These are phyloP conservation scores for Trametes pubescens DNA, from an alignment of 1,284 basidiomycete species.

Conservation along the genomic window DNA sequence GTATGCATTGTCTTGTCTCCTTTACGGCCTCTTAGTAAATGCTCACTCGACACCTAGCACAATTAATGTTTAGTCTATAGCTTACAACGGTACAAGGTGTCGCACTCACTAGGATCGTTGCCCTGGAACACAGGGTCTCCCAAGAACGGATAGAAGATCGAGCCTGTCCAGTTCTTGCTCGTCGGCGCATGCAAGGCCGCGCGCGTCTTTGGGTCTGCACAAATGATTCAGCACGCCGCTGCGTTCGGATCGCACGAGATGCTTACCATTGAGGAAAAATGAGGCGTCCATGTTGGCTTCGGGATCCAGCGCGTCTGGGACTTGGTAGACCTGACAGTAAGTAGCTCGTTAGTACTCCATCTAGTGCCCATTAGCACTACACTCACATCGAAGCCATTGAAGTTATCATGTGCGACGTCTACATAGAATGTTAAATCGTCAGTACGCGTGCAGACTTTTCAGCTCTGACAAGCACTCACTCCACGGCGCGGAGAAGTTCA, in stretches of 20 bases:
- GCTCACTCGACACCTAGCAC: constrained; percentile 55
- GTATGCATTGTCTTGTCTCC: too few species aligned
- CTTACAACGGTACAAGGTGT: too few species aligned
- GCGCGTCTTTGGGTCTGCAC: constrained; percentile 57
- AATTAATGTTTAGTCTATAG: not conserved
- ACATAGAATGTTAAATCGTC: not conserved
- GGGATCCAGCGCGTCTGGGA: constrained; percentile 45
- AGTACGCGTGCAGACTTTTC: not conserved
- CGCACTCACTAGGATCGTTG: constrained; percentile 53
- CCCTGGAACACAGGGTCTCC: constrained; percentile 32
- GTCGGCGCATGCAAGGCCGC: constrained; percentile 74
- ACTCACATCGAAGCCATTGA: constrained; percentile 37
- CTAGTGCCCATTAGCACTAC: not conserved
- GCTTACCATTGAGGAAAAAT: constrained; percentile 68
- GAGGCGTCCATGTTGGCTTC: constrained; percentile 43
- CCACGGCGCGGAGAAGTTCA: constrained; percentile 65
- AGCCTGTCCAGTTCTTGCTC: constrained; percentile 60
- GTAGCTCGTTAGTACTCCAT: not conserved
- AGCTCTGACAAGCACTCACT: constrained; percentile 59
- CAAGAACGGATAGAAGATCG: constrained; percentile 42
- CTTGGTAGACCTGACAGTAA: constrained; percentile 38
- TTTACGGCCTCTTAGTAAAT: not conserved
- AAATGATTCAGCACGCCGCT: not conserved
- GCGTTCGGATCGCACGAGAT: not conserved
- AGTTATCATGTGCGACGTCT: constrained; percentile 16